These are phyloP conservation scores for Epichloe elymi DNA, from an alignment of 2,329 filamentous ascomycete genomes.

Conservation along the genomic window DNA sequence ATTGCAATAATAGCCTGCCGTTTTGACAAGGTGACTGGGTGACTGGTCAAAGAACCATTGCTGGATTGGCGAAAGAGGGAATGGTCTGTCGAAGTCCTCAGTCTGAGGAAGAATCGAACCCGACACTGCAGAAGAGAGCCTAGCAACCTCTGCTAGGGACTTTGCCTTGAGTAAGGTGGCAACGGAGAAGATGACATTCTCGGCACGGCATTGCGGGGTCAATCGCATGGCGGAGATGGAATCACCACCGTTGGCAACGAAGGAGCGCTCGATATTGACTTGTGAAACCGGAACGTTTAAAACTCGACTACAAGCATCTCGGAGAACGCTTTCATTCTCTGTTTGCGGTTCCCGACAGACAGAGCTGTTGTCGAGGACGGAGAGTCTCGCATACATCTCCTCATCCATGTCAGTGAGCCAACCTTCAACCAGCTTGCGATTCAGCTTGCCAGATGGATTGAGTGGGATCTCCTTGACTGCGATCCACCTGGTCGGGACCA, in stretches of 20 bases:
- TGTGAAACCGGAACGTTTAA: conserved; percentile 21
- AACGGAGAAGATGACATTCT: conserved; percentile 18
- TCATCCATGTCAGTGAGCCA: neutral
- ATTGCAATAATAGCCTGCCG: neutral
- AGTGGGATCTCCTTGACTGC: conserved; percentile 8
- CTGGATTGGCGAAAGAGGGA: conserved; percentile 4
- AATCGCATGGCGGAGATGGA: conserved; percentile 31
- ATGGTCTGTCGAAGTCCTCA: conserved; percentile 1
- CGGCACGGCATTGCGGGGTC: conserved; percentile 22
- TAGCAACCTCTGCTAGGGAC: neutral
- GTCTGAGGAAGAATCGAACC: neutral
- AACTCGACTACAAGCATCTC: conserved; percentile 25
- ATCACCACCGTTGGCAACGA: conserved; percentile 29
- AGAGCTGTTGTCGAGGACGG: neutral
- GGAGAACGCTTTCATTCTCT: conserved; percentile 3
- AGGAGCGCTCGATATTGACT: conserved; percentile 19
- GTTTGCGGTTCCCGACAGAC: neutral
- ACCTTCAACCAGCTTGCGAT: conserved; percentile 5
- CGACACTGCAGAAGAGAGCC: neutral
- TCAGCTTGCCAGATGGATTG: conserved; percentile 8
- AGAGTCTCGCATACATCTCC: neutral
- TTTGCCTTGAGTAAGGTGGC: neutral
- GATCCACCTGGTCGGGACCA: conserved; percentile 10
- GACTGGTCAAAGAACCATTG: conserved; percentile 5
- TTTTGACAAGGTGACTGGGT: neutral